A percentile compares a stretch with the other conserved stretches of the same genome.
phyloP scores from a whole-genome alignment of 1,284 basidiomycete species.

The Puccinia novopanici region DNA sequence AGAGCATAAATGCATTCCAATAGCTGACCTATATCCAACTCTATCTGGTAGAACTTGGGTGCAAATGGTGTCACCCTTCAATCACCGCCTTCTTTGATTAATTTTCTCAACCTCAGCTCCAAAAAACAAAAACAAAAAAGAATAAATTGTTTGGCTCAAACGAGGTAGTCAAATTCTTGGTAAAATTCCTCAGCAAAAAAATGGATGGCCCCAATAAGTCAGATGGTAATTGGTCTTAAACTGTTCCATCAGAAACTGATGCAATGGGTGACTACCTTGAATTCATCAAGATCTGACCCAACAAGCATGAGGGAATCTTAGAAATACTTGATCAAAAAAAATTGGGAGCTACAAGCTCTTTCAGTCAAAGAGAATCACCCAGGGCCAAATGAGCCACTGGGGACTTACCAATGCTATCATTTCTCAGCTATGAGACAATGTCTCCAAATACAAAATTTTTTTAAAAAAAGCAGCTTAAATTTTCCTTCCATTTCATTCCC shows the following conservation, averaged over 20 bases:
- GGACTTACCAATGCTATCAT: background rate
- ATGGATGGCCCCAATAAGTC: no score
- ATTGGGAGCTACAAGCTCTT: background rate
- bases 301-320: background rate
- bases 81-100: no score
- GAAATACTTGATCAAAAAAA: background rate
- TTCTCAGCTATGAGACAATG: background rate
- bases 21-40: background rate
- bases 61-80: background rate
- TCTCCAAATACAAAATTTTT: background rate
- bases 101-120: no score
- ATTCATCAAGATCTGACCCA: background rate
- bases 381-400: background rate
- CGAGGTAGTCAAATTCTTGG: no score
- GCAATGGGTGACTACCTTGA: background rate
- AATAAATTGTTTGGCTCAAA: no score
- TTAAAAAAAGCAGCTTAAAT: no score
- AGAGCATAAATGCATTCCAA: background rate
- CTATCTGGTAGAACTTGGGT: background rate
- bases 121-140: no score
- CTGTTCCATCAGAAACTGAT: no score
- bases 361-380: background rate
- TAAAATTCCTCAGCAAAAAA: no score
- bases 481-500: no score
- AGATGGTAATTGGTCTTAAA: no score